These are phyloP conservation scores for Arabidopsis suecica DNA, from an alignment of 345 rosid species.

Conservation along the genomic window DNA sequence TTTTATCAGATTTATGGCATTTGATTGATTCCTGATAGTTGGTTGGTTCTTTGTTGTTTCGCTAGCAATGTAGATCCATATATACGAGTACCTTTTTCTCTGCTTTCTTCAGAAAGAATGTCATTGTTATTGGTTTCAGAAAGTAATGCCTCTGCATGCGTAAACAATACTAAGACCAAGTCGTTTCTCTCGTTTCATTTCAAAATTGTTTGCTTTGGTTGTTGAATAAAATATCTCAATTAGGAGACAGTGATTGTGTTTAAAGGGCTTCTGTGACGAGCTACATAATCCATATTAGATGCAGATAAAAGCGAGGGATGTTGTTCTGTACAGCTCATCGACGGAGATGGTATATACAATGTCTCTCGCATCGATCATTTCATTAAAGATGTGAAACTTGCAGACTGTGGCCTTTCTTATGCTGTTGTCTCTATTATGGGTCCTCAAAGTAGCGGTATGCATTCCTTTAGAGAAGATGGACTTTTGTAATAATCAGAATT, in stretches of 20 bases:
- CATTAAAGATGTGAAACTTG: constrained; percentile 68
- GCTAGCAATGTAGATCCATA: constrained; percentile 19
- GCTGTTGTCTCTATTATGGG: constrained; percentile 98
- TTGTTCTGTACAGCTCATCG: constrained; percentile 84
- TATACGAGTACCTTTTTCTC: neutral
- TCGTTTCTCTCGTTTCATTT: neutral
- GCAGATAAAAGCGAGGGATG: constrained; percentile 54
- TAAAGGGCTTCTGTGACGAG: too few relatives aligned
- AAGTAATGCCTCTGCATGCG: constrained; percentile 19
- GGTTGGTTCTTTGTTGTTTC: constrained; percentile 5
- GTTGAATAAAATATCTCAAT: neutral
- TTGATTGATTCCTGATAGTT: constrained; percentile 12
- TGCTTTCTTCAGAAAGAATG: neutral
- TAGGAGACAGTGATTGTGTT: neutral
- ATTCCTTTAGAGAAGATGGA: constrained; percentile 8
- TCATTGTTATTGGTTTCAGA: neutral
- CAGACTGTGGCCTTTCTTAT: constrained; percentile 85
- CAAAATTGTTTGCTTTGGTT: constrained; percentile 10
- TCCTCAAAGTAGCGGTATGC: constrained; percentile 93
- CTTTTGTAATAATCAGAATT: neutral
- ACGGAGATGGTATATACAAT: constrained; percentile 81
- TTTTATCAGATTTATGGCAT: constrained; percentile 5
- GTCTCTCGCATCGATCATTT: constrained; percentile 63
- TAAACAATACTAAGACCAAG: neutral
- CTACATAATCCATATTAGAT: constrained; percentile 12